Evolutionary conservation across 208 protist genomes (phyloP).

Genomic region (Wallacemonas sp.): DNA sequence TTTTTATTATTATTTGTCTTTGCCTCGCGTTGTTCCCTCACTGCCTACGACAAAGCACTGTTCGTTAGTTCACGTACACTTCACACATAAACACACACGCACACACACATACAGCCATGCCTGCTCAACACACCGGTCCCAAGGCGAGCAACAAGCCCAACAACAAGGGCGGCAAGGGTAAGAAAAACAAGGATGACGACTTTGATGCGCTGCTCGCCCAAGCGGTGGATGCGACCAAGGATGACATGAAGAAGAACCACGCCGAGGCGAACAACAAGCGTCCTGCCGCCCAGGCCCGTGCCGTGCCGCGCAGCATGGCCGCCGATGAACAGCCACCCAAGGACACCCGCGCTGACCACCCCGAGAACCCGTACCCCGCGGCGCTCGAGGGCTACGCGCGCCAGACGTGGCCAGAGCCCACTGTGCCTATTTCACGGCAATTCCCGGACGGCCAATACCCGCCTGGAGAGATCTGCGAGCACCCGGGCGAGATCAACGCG

Average conservation of each 20-base stretch:
- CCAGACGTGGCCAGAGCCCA: conserved; percentile 94
- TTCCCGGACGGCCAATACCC: conserved; percentile 79
- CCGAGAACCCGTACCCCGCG: conserved; percentile 79
- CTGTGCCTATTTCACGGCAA: conserved; percentile 87
- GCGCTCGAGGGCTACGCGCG: conserved; percentile 42
- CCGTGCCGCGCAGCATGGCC: conserved; percentile 28
- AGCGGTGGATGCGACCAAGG: conserved; percentile 60
- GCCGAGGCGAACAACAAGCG: conserved; percentile 22
- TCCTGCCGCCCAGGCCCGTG: neutral
- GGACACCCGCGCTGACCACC: conserved; percentile 66
- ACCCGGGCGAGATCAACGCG: conserved; percentile 91
- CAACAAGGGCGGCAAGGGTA: conserved; percentile 30
- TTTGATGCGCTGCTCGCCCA: conserved; percentile 74
- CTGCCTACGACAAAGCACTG: no score
- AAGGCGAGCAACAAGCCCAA: conserved; percentile 22
- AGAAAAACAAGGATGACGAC: conserved; percentile 54
- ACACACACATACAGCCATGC: conserved; percentile 9
- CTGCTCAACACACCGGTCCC: conserved; percentile 14
- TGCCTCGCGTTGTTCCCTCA: neutral
- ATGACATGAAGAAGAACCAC: conserved; percentile 28
- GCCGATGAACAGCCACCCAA: conserved; percentile 39
- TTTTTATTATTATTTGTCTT: conserved; percentile 23
- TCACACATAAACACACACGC: neutral
- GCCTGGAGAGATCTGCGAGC: conserved; percentile 82
- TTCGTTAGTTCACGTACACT: neutral